These are phyloP conservation scores for Parietaria judaica DNA, from an alignment of 306 rosid genomes.

Conservation along the genomic window DNA sequence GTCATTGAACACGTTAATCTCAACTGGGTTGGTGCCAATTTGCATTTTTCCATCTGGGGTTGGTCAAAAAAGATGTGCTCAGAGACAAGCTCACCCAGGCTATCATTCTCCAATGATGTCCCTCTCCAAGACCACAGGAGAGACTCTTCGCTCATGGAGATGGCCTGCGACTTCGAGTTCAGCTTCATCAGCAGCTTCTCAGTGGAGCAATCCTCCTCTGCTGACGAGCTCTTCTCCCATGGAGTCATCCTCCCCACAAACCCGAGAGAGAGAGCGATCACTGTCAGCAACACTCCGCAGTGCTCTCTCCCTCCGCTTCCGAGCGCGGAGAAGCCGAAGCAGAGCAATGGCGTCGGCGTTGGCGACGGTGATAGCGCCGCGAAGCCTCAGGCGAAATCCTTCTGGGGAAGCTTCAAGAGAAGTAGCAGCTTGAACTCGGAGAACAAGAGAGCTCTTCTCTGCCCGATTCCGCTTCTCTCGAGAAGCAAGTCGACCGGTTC, in stretches of 20 bases:
- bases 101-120: constrained; percentile 61
- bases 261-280: constrained; percentile 7
- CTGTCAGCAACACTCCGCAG: constrained; percentile 7
- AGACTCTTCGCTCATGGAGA: constrained; percentile 40
- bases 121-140: constrained; percentile 22
- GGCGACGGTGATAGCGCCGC: not conserved
- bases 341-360: not conserved
- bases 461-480: constrained; percentile 48
- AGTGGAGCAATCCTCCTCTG: constrained; percentile 45
- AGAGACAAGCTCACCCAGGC: constrained; percentile 54
- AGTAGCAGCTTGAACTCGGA: constrained; percentile 73
- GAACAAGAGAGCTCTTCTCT: constrained; percentile 34
- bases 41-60: constrained; percentile 1
- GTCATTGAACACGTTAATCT: too few species aligned
- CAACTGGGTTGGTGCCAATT: not conserved
- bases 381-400: constrained; percentile 42
- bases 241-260: constrained; percentile 67
- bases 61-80: constrained; percentile 44
- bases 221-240: constrained; percentile 86
- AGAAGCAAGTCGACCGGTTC: constrained; percentile 81
- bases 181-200: constrained; percentile 22
- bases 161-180: constrained; percentile 74
- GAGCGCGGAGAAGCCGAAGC: constrained; percentile 17
- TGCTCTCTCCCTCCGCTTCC: constrained; percentile 43
- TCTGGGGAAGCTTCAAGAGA: constrained; percentile 76